phyloP scores from a whole-genome alignment of 805 yeast genomes.

The Metschnikowia picachoensis region DNA sequence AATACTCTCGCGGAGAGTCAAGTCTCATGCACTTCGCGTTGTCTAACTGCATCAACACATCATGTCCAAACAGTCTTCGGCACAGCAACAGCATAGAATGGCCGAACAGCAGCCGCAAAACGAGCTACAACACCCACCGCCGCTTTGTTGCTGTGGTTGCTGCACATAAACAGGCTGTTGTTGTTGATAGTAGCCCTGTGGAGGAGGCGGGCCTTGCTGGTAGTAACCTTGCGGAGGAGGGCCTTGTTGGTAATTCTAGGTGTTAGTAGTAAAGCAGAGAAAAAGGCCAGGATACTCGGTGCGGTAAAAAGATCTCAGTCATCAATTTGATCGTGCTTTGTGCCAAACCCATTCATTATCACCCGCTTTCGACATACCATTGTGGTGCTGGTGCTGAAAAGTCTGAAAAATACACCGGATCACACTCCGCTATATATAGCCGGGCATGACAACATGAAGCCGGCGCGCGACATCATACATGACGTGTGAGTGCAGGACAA shows the following conservation, averaged over 20 bases:
- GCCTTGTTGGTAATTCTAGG: conserved; percentile 16
- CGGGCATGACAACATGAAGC: too few relatives aligned
- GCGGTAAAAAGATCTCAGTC: background rate
- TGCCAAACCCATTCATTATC: background rate
- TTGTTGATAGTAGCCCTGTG: conserved; percentile 30
- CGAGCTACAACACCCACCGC: conserved; percentile 25
- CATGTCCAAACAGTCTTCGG: conserved; percentile 19
- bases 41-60: conserved; percentile 1
- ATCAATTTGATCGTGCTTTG: background rate
- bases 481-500: background rate
- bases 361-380: background rate
- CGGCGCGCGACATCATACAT: background rate
- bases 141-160: conserved; percentile 22
- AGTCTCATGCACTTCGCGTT: background rate
- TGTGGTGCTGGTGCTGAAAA: background rate
- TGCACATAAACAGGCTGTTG: conserved; percentile 33
- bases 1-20: too few relatives aligned
- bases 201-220: conserved; percentile 29
- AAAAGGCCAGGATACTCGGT: background rate
- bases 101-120: conserved; percentile 22
- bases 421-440: background rate
- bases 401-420: background rate
- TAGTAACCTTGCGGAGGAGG: conserved; percentile 27
- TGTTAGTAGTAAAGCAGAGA: conserved; percentile 5
- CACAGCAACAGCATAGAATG: conserved; percentile 21